Conservation (phyloP, 2,329 filamentous ascomycete genomes). For the Aspergillus sp. region DNA sequence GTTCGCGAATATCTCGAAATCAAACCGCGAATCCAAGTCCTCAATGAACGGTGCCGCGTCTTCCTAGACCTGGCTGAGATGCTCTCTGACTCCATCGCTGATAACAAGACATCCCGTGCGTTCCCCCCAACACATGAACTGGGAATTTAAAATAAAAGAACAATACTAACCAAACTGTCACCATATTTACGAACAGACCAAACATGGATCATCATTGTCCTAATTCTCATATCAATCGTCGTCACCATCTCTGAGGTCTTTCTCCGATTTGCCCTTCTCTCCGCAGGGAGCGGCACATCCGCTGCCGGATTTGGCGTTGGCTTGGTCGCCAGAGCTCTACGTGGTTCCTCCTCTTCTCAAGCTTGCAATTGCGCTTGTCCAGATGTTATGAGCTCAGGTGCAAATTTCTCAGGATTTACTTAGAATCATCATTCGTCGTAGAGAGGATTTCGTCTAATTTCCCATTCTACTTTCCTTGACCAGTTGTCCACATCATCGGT, state of each 20-base stretch:
- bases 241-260: conserved; percentile 89
- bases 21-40: conserved; percentile 89
- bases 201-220: conserved; percentile 96
- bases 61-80: conserved; percentile 97
- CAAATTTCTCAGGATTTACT: conserved; percentile 1
- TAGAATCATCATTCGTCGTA: not conserved
- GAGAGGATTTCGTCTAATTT: not conserved
- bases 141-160: conserved; percentile 30
- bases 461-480: not conserved
- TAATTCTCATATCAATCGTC: conserved; percentile 86
- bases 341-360: not conserved
- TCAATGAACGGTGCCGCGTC: conserved; percentile 94
- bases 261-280: conserved; percentile 76
- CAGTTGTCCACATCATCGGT: not conserved
- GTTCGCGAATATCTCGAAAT: conserved; percentile 98
- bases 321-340: conserved; percentile 17
- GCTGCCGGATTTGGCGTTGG: conserved; percentile 16
- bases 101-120: conserved; percentile 84
- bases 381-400: not conserved
- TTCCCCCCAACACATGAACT: conserved; percentile 1
- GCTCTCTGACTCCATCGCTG: conserved; percentile 84
- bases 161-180: conserved; percentile 47
- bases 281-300: conserved; percentile 27
- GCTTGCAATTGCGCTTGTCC: conserved; percentile 6
- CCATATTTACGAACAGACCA: conserved; percentile 52